phyloP scores from a whole-genome alignment of 352 stramenopile genomes.

The Phytophthora sojae region DNA sequence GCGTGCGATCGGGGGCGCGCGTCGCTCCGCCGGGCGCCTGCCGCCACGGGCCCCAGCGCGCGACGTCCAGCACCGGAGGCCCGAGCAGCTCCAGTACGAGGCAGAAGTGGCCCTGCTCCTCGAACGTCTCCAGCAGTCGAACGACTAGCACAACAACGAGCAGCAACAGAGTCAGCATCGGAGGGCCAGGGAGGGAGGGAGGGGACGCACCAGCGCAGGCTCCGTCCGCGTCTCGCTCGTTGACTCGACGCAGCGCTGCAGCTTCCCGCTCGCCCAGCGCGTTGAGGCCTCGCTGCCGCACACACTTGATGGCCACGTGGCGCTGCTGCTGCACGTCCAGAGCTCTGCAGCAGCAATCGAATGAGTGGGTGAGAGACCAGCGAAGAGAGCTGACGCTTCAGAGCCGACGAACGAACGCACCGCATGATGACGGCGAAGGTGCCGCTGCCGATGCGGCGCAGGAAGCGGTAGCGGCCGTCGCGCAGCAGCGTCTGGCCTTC shows the following conservation, averaged over 20 bases:
- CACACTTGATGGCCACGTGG: slow-evolving; percentile 80
- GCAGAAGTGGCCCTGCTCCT: slow-evolving; percentile 59
- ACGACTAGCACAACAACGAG: slow-evolving; percentile 44
- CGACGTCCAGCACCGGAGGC: slow-evolving; percentile 93
- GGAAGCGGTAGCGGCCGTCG: slow-evolving; percentile 75
- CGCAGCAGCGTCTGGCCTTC: slow-evolving; percentile 76
- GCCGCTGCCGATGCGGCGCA: slow-evolving; percentile 70
- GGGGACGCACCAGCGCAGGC: slow-evolving; percentile 49
- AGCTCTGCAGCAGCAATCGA: slow-evolving; percentile 35
- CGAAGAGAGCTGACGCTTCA: neutral
- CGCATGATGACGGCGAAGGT: slow-evolving; percentile 77
- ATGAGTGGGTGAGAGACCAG: neutral
- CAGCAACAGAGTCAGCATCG: neutral
- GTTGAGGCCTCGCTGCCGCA: slow-evolving; percentile 54
- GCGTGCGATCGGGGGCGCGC: slow-evolving; percentile 18
- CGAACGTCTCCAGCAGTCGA: slow-evolving; percentile 64
- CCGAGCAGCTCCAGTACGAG: slow-evolving; percentile 78
- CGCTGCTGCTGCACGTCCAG: slow-evolving; percentile 49
- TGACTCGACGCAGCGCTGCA: slow-evolving; percentile 48
- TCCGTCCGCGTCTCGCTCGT: slow-evolving; percentile 40
- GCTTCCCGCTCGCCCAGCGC: slow-evolving; percentile 69
- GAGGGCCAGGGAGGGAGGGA: neutral
- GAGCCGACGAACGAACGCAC: slow-evolving; percentile 31
- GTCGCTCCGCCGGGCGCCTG: slow-evolving; percentile 82
- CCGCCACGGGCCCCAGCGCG: slow-evolving; percentile 93